Evolutionary conservation across 108 stramenopile species (phyloP).

Genomic region (Parietichytrium sp.): DNA sequence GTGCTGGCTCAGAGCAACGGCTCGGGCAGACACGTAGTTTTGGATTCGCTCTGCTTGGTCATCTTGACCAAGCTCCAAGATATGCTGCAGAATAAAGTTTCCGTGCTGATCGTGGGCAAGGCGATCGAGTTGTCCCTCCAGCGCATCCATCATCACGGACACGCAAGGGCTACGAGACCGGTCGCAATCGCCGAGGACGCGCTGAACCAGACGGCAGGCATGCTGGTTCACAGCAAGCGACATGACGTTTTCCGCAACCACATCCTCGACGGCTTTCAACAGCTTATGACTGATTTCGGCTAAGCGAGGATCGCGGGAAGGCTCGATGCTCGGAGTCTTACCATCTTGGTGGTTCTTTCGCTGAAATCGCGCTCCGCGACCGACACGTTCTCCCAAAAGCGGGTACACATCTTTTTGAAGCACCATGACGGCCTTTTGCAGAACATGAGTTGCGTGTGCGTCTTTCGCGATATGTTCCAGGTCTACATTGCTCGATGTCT

Average conservation of each 20-base stretch:
- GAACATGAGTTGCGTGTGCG: constrained; percentile 4
- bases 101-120: constrained; percentile 19
- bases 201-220: constrained; percentile 16
- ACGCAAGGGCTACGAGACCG: not conserved
- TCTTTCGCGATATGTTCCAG: not conserved
- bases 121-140: not conserved
- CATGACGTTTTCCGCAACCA: not conserved
- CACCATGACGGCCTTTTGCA: constrained; percentile 16
- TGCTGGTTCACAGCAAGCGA: not conserved
- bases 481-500: too few relatives aligned
- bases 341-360: too few relatives aligned
- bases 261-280: not conserved
- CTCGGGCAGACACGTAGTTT: not conserved
- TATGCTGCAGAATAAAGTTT: constrained; percentile 28
- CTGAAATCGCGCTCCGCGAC: too few relatives aligned
- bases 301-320: too few relatives aligned
- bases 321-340: too few relatives aligned
- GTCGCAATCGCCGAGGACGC: not conserved
- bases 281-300: too few relatives aligned
- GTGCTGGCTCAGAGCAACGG: constrained; percentile 10
- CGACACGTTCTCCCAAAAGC: not conserved
- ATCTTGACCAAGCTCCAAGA: constrained; percentile 25
- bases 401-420: not conserved
- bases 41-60: constrained; percentile 15
- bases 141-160: not conserved